Evolutionary conservation across 2,329 filamentous ascomycete genomes (phyloP).

Genomic region (Trichothecium sympodiale): DNA sequence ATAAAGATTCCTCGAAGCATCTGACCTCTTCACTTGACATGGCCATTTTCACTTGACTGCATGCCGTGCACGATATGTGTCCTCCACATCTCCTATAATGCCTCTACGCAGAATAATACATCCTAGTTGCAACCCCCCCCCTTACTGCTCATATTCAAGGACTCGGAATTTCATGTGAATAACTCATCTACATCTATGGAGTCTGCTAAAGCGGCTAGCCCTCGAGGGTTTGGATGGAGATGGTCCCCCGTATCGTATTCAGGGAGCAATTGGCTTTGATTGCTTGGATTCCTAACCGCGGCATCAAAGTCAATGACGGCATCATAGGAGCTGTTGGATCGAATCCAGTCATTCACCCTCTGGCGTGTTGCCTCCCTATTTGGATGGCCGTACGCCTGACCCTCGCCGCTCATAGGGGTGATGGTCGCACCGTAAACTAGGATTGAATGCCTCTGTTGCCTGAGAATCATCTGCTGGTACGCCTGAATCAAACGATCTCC

Average conservation of each 20-base stretch:
- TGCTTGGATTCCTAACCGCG: slow-evolving; percentile 35
- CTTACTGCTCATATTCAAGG: no score
- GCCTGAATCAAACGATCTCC: slow-evolving; percentile 39
- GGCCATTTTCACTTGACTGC: no score
- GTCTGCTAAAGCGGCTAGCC: no score
- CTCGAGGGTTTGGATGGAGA: slow-evolving; percentile 40
- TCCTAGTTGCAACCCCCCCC: no score
- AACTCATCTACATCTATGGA: no score
- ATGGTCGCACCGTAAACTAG: slow-evolving; percentile 47
- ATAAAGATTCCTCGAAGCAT: no score
- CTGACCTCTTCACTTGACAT: no score
- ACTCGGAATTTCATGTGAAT: no score
- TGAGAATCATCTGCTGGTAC: slow-evolving; percentile 42
- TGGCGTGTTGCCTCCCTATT: slow-evolving; percentile 41
- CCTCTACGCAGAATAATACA: no score
- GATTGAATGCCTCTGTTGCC: slow-evolving; percentile 40
- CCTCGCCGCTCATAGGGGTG: slow-evolving; percentile 29
- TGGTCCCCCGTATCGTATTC: slow-evolving; percentile 47
- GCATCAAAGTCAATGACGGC: slow-evolving; percentile 51
- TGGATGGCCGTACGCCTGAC: slow-evolving; percentile 38
- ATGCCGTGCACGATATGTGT: no score
- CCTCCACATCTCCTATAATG: no score
- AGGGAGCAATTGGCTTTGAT: slow-evolving; percentile 23
- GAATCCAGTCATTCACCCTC: slow-evolving; percentile 48
- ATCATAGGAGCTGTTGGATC: slow-evolving; percentile 42